Evolutionary conservation across 768 basidiomycete genomes (phyloP).

Genomic region (Suillus lakei): DNA sequence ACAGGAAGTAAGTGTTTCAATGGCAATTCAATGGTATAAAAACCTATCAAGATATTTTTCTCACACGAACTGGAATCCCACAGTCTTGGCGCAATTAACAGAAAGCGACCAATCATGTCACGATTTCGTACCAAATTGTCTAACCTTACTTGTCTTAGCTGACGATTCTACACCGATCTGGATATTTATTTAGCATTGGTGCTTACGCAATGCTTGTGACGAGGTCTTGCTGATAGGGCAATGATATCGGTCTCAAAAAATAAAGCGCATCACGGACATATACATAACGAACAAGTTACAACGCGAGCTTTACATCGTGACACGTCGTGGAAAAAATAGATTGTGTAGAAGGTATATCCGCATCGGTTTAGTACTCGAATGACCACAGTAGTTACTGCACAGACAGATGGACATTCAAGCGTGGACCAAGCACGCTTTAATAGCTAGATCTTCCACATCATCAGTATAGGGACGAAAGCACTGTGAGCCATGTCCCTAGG

Average conservation of each 20-base stretch:
- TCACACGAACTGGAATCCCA: conserved; percentile 11
- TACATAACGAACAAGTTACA: background rate
- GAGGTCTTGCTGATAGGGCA: background rate
- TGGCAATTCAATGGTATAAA: conserved; percentile 10
- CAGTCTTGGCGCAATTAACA: no score
- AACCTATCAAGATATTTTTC: conserved; percentile 9
- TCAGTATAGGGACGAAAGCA: conserved; percentile 85
- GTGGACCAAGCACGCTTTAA: conserved; percentile 62
- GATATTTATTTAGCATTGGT: no score
- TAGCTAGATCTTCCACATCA: conserved; percentile 64
- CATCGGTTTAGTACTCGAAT: conserved; percentile 81
- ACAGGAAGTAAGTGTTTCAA: conserved; percentile 28
- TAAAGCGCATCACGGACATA: background rate
- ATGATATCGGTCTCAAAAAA: background rate
- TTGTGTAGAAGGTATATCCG: conserved; percentile 29
- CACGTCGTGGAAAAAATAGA: background rate
- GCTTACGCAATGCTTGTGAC: no score
- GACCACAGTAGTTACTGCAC: conserved; percentile 50
- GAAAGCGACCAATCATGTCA: background rate
- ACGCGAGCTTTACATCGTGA: background rate
- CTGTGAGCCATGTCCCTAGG: conserved; percentile 74
- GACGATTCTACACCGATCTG: no score
- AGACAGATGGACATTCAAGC: conserved; percentile 67
- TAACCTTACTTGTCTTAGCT: no score
- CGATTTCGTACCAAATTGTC: background rate